phyloP scores from a whole-genome alignment of 345 rosid genomes.

The Linum trigynum region DNA sequence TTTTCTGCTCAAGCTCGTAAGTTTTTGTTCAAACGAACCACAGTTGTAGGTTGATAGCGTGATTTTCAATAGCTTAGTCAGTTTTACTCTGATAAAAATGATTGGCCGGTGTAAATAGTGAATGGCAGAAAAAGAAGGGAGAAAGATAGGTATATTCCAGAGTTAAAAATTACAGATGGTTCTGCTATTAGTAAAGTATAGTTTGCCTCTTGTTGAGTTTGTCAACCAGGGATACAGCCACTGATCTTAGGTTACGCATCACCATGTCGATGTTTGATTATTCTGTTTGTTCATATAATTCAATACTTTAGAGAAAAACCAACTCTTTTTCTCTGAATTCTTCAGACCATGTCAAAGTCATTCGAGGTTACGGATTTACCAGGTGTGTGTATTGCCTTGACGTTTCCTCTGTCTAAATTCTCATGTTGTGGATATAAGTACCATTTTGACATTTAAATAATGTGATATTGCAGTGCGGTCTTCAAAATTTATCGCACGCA shows the following conservation, averaged over 20 bases:
- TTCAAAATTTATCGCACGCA: constrained; percentile 75
- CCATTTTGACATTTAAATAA: constrained; percentile 4
- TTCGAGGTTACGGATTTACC: constrained; percentile 85
- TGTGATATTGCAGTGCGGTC: constrained; percentile 63
- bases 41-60: neutral
- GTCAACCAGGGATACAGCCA: neutral
- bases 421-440: neutral
- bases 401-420: neutral
- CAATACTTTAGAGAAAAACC: neutral
- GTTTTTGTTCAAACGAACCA: neutral
- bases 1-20: neutral
- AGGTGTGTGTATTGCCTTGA: constrained; percentile 30
- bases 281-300: neutral
- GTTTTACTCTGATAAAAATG: neutral
- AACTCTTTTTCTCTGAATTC: neutral
- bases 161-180: neutral
- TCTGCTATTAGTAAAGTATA: neutral
- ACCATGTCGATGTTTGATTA: neutral
- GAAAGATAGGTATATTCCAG: neutral
- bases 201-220: neutral
- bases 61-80: no score
- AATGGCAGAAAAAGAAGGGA: neutral
- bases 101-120: neutral
- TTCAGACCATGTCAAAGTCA: constrained; percentile 73
- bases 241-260: neutral